phyloP scores from a whole-genome alignment of 768 basidiomycete species.

The Russula lepida region DNA sequence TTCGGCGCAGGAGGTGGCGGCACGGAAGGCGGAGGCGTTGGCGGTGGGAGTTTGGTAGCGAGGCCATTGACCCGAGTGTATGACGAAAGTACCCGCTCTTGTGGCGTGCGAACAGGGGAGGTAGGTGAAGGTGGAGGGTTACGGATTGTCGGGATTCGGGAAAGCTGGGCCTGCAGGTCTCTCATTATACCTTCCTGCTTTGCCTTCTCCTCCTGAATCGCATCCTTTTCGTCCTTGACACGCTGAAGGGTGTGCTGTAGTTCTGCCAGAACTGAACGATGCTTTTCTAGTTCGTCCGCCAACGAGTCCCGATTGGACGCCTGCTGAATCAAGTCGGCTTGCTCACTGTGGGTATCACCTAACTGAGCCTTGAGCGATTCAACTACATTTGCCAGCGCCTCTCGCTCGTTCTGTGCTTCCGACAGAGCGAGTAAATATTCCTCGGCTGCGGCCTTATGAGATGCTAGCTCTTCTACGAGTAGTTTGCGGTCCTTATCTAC shows the following conservation, averaged over 20 bases:
- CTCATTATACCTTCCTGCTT: conserved; percentile 61
- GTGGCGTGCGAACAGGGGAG: conserved; percentile 43
- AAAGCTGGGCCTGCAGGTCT: conserved; percentile 68
- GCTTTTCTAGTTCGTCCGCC: conserved; percentile 65
- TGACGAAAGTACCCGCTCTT: conserved; percentile 38
- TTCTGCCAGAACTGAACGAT: conserved; percentile 68
- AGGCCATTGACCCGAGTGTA: conserved; percentile 54
- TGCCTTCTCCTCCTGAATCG: conserved; percentile 60
- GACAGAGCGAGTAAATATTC: conserved; percentile 35
- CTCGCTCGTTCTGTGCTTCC: conserved; percentile 32
- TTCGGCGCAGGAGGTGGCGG: conserved; percentile 78
- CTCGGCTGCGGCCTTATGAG: conserved; percentile 41
- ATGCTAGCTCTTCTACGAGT: conserved; percentile 45
- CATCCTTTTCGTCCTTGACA: conserved; percentile 77
- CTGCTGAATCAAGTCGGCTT: conserved; percentile 57
- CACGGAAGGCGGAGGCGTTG: conserved; percentile 78
- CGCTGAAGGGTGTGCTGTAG: conserved; percentile 70
- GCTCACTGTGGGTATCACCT: conserved; percentile 47
- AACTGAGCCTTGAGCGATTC: conserved; percentile 51
- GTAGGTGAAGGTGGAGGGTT: conserved; percentile 33
- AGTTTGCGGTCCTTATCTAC: conserved; percentile 31
- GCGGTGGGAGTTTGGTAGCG: conserved; percentile 75
- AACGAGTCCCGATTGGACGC: conserved; percentile 69
- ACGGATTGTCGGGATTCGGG: conserved; percentile 39
- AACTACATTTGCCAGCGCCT: conserved; percentile 35